Percentiles rank a stretch among this genome's conserved stretches.
These are phyloP conservation scores for Suillus paluster DNA, from an alignment of 768 basidiomycete genomes.

Conservation along the genomic window DNA sequence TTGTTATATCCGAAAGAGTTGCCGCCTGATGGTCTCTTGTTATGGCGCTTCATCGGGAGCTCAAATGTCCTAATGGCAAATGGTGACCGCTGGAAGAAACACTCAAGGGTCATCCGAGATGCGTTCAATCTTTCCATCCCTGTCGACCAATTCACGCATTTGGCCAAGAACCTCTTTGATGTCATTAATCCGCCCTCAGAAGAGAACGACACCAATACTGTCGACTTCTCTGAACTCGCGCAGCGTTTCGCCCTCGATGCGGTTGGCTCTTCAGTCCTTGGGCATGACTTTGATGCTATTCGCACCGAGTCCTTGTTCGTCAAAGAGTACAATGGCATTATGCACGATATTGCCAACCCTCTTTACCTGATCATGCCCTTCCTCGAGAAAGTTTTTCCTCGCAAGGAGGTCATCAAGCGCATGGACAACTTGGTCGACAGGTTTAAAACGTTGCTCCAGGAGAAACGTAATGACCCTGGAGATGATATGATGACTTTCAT, in stretches of 20 bases:
- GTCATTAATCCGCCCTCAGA: constrained; percentile 23
- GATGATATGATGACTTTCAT: constrained; percentile 42
- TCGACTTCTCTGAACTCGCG: constrained; percentile 30
- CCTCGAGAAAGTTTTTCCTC: constrained; percentile 35
- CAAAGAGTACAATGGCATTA: constrained; percentile 40
- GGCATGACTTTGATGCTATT: constrained; percentile 43
- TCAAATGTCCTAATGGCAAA: constrained; percentile 44
- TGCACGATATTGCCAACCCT: constrained; percentile 40
- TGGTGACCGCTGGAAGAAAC: constrained; percentile 43
- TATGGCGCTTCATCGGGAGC: constrained; percentile 40
- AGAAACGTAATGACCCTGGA: constrained; percentile 37
- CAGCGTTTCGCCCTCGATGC: constrained; percentile 42
- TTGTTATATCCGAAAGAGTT: constrained; percentile 21
- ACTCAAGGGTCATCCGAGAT: constrained; percentile 38
- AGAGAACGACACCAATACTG: constrained; percentile 30
- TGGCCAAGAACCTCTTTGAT: constrained; percentile 37
- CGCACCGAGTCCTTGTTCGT: constrained; percentile 39
- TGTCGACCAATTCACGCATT: constrained; percentile 34
- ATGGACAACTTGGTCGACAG: constrained; percentile 35
- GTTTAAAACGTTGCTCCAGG: constrained; percentile 31
- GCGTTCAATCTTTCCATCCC: constrained; percentile 41
- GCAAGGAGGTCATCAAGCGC: constrained; percentile 31
- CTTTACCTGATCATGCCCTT: constrained; percentile 37
- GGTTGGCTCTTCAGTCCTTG: constrained; percentile 41
- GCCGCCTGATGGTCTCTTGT: constrained; percentile 37